A percentile compares a stretch with the other conserved stretches of the same genome.
Evolutionary conservation across 768 basidiomycete genomes (phyloP).

Genomic region (Amanita muscaria): DNA sequence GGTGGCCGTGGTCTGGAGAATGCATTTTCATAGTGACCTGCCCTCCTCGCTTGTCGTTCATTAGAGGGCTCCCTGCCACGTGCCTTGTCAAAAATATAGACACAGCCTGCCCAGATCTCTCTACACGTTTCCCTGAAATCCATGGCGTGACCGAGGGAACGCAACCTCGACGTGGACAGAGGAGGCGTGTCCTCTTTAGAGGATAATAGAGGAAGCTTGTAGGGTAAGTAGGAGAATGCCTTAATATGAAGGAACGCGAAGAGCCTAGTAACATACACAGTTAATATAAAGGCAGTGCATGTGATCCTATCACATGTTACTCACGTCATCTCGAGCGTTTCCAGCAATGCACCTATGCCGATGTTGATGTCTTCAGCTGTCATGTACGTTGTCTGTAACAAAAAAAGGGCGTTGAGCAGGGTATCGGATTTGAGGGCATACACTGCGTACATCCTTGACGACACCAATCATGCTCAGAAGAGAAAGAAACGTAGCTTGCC

Average conservation of each 20-base stretch:
- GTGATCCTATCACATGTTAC: slow-evolving; percentile 15
- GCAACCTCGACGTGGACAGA: slow-evolving; percentile 41
- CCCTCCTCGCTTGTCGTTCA: slow-evolving; percentile 34
- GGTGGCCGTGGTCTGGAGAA: slow-evolving; percentile 31
- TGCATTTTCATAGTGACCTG: slow-evolving; percentile 34
- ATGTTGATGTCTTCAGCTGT: slow-evolving; percentile 67
- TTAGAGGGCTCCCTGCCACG: slow-evolving; percentile 46
- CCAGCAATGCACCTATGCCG: slow-evolving; percentile 57
- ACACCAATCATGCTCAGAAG: slow-evolving; percentile 47
- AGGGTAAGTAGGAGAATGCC: slow-evolving; percentile 65
- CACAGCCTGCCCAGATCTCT: slow-evolving; percentile 48
- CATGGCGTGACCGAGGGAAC: slow-evolving; percentile 53
- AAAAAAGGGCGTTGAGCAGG: background rate
- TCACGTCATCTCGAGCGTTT: slow-evolving; percentile 72
- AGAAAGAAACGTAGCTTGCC: slow-evolving; percentile 60
- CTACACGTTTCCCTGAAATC: slow-evolving; percentile 62
- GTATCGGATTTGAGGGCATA: background rate
- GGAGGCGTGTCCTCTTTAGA: slow-evolving; percentile 23
- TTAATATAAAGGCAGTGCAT: slow-evolving; percentile 5
- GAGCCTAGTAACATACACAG: slow-evolving; percentile 30
- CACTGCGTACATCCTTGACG: slow-evolving; percentile 49
- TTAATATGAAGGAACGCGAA: slow-evolving; percentile 65
- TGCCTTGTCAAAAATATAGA: slow-evolving; percentile 49
- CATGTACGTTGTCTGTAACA: slow-evolving; percentile 50
- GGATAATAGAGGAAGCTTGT: slow-evolving; percentile 28